phyloP scores from a whole-genome alignment of 192 early-diverging fungal genomes.

The Phlyctochytrium bullatum region DNA sequence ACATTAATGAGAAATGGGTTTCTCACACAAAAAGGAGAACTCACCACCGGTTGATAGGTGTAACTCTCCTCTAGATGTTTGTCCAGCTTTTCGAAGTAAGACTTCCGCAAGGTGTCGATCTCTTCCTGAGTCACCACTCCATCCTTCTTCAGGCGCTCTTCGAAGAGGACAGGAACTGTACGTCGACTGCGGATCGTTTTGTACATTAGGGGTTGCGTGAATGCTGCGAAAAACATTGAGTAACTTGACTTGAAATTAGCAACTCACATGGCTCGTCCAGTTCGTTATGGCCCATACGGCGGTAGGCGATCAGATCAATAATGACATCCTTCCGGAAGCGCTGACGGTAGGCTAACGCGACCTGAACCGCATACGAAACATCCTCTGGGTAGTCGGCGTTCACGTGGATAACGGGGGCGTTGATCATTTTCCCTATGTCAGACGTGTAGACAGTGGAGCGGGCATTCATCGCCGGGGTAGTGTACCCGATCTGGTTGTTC shows the following conservation, averaged over 20 bases:
- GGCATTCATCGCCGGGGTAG: constrained; percentile 93
- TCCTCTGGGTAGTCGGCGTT: constrained; percentile 94
- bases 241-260: constrained; percentile 8
- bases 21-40: neutral
- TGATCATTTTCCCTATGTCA: constrained; percentile 96
- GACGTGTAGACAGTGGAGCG: constrained; percentile 88
- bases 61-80: constrained; percentile 59
- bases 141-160: constrained; percentile 66
- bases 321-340: constrained; percentile 95
- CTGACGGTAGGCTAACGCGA: constrained; percentile 89
- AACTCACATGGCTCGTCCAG: constrained; percentile 81
- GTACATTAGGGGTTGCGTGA: constrained; percentile 97
- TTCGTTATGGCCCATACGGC: constrained; percentile 98
- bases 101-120: constrained; percentile 52
- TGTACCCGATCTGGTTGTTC: constrained; percentile 96
- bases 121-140: constrained; percentile 43
- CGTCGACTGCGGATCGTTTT: constrained; percentile 81
- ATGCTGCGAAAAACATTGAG: constrained; percentile 44
- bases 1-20: neutral
- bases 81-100: constrained; percentile 62
- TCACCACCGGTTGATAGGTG: constrained; percentile 50
- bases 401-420: constrained; percentile 93
- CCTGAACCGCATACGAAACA: constrained; percentile 76
- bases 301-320: constrained; percentile 90
- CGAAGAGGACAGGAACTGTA: constrained; percentile 83